phyloP scores from a whole-genome alignment of 179 eudicot genomes.

The Spergularia azorica region DNA sequence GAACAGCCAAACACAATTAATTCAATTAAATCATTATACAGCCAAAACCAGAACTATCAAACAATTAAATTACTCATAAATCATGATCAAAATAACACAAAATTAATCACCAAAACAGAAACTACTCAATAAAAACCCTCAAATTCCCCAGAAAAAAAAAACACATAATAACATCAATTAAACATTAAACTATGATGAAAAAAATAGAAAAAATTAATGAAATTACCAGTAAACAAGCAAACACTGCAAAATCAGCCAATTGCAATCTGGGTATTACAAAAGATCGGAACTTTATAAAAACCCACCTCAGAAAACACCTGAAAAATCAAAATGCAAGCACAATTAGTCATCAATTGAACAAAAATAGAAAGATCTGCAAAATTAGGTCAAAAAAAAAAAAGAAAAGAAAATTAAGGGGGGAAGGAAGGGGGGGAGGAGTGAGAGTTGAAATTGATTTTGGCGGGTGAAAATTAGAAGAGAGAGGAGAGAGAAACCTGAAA shows the following conservation, averaged over 20 bases:
- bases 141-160: background rate
- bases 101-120: background rate
- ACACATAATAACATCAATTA: background rate
- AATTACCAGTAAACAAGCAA: background rate
- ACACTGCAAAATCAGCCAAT: conserved; percentile 15
- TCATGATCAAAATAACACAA: background rate
- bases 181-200: background rate
- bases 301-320: conserved; percentile 33
- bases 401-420: too few species aligned
- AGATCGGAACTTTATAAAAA: conserved; percentile 20
- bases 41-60: background rate
- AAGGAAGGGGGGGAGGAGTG: background rate
- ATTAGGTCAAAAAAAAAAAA: background rate
- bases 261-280: conserved; percentile 20
- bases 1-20: background rate
- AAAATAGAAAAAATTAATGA: background rate
- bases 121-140: conserved; percentile 13
- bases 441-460: conserved; percentile 10
- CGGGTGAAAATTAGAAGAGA: conserved; percentile 19
- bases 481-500: background rate
- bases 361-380: conserved; percentile 10
- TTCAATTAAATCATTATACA: conserved; percentile 3
- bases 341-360: conserved; percentile 19
- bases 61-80: conserved; percentile 8
- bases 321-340: conserved; percentile 21